These are phyloP conservation scores for Dendrobium nobile DNA, from an alignment of 106 monocot genomes.

Conservation along the genomic window DNA sequence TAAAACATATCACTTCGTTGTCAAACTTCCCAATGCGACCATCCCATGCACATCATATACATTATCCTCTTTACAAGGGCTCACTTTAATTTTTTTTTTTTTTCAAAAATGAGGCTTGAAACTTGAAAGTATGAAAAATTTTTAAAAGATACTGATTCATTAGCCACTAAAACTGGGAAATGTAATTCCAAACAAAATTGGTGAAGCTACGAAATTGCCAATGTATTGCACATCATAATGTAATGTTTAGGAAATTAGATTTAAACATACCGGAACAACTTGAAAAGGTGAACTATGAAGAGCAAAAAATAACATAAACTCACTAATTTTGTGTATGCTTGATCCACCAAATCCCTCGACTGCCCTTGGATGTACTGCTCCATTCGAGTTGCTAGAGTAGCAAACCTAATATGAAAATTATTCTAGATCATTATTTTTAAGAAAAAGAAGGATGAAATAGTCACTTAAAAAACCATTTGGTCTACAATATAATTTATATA, in stretches of 20 bases:
- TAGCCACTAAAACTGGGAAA: neutral
- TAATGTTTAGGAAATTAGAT: neutral
- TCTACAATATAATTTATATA: neutral
- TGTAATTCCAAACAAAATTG: neutral
- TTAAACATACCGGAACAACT: neutral
- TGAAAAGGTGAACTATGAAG: neutral
- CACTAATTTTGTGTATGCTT: slow-evolving; percentile 93
- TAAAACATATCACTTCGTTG: neutral
- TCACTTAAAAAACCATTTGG: neutral
- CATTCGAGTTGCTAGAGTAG: slow-evolving; percentile 94
- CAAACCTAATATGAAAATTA: slow-evolving; percentile 49
- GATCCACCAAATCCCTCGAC: slow-evolving; percentile 92
- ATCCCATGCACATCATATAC: neutral
- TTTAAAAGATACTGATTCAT: neutral
- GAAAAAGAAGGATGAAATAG: neutral
- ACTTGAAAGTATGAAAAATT: neutral
- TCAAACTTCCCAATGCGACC: neutral
- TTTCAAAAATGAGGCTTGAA: no score
- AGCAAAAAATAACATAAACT: slow-evolving; percentile 21
- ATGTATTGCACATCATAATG: neutral
- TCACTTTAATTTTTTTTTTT: neutral
- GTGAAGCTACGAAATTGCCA: neutral
- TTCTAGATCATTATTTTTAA: neutral
- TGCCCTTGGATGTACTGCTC: slow-evolving; percentile 98
- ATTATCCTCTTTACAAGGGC: neutral